These are phyloP conservation scores for Cicer pinnatifidum DNA, from an alignment of 306 rosid genomes.

Conservation along the genomic window DNA sequence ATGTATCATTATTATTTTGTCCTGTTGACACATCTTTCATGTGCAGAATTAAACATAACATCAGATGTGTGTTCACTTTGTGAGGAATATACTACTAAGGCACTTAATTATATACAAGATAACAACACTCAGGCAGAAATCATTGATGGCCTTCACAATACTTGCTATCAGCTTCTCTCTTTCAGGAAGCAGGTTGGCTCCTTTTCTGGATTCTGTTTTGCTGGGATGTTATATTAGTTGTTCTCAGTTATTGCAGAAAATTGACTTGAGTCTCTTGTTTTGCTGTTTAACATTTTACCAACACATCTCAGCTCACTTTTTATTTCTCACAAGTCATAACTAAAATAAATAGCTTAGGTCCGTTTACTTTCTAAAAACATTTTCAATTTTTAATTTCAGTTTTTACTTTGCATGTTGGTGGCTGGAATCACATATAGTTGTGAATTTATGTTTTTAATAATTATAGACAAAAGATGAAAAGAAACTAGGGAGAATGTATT, in stretches of 20 bases:
- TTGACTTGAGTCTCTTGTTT: neutral
- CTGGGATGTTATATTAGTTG: neutral
- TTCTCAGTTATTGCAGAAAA: slow-evolving; percentile 10
- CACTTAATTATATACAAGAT: slow-evolving; percentile 64
- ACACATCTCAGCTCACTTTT: neutral
- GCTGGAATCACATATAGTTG: too few relatives aligned
- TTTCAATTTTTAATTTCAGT: too few relatives aligned
- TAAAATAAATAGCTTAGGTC: too few relatives aligned
- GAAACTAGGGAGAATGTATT: too few relatives aligned
- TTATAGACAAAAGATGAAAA: too few relatives aligned
- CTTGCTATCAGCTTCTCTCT: slow-evolving; percentile 51
- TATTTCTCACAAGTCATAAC: slow-evolving; percentile 1
- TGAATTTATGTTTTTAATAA: too few relatives aligned
- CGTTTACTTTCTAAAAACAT: too few relatives aligned
- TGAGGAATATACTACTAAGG: slow-evolving; percentile 64
- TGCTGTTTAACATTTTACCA: neutral
- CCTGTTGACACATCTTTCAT: slow-evolving; percentile 40
- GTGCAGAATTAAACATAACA: slow-evolving; percentile 47
- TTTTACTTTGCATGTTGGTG: too few relatives aligned
- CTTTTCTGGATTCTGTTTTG: slow-evolving; percentile 20
- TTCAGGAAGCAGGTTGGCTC: slow-evolving; percentile 54
- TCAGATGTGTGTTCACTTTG: slow-evolving; percentile 72
- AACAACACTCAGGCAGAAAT: slow-evolving; percentile 67
- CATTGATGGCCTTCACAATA: slow-evolving; percentile 50
- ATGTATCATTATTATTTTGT: neutral